Evolutionary conservation across 2,329 filamentous ascomycete species (phyloP), one percentile per base, ranked within the genome.

Genomic region (Triangularia setosa): DNA sequence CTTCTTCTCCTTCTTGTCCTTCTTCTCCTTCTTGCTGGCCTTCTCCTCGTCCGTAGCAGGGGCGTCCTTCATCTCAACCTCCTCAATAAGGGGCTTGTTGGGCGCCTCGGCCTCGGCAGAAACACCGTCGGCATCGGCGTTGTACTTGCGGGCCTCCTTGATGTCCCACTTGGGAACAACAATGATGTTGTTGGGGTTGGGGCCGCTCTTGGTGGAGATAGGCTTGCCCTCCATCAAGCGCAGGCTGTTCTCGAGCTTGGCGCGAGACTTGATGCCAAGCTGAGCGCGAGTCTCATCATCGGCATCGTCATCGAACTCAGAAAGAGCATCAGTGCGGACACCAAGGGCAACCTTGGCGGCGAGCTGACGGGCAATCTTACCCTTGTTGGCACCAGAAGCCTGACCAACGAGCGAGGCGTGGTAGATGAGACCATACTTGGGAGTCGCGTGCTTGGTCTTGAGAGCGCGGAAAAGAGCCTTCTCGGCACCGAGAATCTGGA

Each of bases 361-460:
- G 67, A 99, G 86, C 83, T 97, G 93, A 85, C 95, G 92, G 52
- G 95, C 95, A 75, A 99, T 97, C 84, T 99, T 99, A 73, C 95
- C 95, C 89, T 99, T 99, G 84, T 98, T 98, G 83, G 92, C 94
- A 73, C 95, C 95, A 21, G 92, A 96, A 28, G 95, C 95, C 81
- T 99, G 95, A 54, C 95, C 96, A 69, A 99, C 96, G 55, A 99
- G 86, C 27, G 92, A 95, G 58, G 91, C 90, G 79, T 96, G 91
- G 81, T 95, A 96, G 76, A 96, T 92, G 69, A 96, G 85, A 85
- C 95, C 95, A 74, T 98, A 99, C 80, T 98, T 99, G 75, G 95
- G 95, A 44, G 95, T 99, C 75, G 97, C 93, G 79, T 98, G 94
- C 85, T 99, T 98, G 58, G 95, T 99, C 87, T 99, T 99, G 69